These are phyloP conservation scores for Kwoniella sp. DNA, from an alignment of 768 basidiomycete species.

Conservation along the genomic window DNA sequence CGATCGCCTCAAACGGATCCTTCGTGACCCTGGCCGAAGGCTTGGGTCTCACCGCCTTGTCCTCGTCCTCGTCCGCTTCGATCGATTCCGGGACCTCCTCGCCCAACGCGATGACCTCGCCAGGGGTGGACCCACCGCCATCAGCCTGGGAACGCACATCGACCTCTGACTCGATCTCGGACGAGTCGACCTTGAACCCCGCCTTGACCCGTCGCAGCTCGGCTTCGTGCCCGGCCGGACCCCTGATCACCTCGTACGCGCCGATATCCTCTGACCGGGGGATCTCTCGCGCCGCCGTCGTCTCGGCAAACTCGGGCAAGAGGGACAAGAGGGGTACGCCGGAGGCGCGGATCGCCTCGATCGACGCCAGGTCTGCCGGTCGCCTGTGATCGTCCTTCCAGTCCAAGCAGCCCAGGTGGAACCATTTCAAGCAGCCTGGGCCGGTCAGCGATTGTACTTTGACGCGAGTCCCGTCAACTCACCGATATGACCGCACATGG, in stretches of 20 bases:
- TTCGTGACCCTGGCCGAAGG: no score
- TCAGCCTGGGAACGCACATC: no score
- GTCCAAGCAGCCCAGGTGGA: conserved; percentile 20
- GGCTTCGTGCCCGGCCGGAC: not conserved
- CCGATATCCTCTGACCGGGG: no score
- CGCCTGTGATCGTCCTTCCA: not conserved
- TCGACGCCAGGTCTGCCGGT: not conserved
- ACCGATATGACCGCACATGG: conserved; percentile 8
- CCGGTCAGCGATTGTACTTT: not conserved
- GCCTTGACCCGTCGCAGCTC: no score
- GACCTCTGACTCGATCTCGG: no score
- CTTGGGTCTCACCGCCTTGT: no score
- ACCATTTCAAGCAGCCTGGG: conserved; percentile 29
- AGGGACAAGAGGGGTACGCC: conserved; percentile 10
- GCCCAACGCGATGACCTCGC: no score
- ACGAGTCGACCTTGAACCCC: no score
- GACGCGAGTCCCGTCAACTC: not conserved
- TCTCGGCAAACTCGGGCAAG: not conserved
- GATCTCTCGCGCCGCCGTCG: not conserved
- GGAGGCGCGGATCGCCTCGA: conserved; percentile 2
- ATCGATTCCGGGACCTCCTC: no score
- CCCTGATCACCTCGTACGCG: not conserved
- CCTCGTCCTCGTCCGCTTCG: not conserved
- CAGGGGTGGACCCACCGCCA: no score
- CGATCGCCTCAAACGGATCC: no score